A percentile compares a stretch with the other conserved stretches of the same genome.
phyloP scores from a whole-genome alignment of 164 flowering plant species.

The Houttuynia cordata region DNA sequence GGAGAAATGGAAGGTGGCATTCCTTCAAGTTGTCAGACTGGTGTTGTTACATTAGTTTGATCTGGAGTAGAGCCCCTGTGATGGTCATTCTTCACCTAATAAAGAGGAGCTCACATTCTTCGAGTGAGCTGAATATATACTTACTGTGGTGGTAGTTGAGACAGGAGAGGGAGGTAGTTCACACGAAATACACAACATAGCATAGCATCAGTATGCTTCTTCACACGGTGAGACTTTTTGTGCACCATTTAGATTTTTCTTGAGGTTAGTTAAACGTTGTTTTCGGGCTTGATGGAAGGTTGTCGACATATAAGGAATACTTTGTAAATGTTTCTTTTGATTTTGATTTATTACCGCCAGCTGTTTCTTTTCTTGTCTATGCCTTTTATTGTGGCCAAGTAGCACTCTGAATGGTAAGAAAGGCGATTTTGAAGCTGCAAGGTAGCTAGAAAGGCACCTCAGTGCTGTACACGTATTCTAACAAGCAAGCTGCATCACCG shows the following conservation, averaged over 20 bases:
- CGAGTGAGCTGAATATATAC: not conserved
- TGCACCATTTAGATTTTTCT: not conserved
- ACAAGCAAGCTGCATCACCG: no score
- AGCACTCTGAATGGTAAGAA: no score
- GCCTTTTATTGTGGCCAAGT: no score
- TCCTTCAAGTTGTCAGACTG: constrained; percentile 10
- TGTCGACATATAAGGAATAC: no score
- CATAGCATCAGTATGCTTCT: not conserved
- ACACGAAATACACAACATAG: not conserved
- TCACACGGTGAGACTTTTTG: not conserved
- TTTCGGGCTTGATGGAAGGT: not conserved
- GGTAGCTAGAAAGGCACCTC: no score
- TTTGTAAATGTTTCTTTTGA: no score
- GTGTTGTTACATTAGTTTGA: not conserved
- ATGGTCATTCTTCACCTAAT: constrained; percentile 3
- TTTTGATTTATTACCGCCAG: no score
- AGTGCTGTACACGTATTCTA: no score
- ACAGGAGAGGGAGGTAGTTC: not conserved
- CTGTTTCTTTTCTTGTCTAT: no score
- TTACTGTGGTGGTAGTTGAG: not conserved
- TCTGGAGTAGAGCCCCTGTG: not conserved
- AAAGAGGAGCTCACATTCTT: constrained; percentile 2
- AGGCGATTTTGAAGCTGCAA: no score
- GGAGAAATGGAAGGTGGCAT: not conserved
- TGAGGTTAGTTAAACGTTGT: no score